Evolutionary conservation across 371 early-diverging fungal species (phyloP), one percentile per base, ranked within the genome.

Genomic region (Mucor velutinosus): DNA sequence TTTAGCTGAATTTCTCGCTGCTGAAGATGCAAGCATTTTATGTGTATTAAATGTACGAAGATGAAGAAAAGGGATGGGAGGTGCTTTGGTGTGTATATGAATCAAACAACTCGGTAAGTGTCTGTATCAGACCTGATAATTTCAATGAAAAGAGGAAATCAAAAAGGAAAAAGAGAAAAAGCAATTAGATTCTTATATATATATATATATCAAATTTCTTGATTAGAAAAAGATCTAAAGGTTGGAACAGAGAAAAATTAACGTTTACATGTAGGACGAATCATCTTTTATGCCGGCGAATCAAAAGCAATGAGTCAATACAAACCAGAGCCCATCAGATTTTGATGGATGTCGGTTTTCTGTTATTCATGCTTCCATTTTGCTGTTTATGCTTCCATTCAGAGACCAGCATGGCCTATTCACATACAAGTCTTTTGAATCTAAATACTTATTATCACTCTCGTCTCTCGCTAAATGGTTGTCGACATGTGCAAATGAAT

Each of bases 11-110:
- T 64, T 59, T 60, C 51, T 70, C 55, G 56, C 41, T 57, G 73
- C 27, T 43, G 69, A 19, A n/a, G 69, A 57, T 58, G 63, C 64
- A 60, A 76, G 55, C 66, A 70, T 66, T 60, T 19, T 37, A 29
- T 62, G 58, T 25, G 45, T 64, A 15, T 37, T 49, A 33, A 25
- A 59, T 35, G 27, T 32, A 51, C 29, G 25, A 45, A 59, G 17
- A 43, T 12, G 27, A 62, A 68, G 33, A 51, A 56, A 71, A 61
- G 23, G 39, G 27, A 23, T 43, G 19, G 7, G 14, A 14, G 15
- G 15, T 43, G 19, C 4, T 35, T 35, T 35, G 45, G 15, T 43
- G 45, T 35, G 25, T 45, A 23, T 27, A 30, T 60, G 7, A 37
- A 39, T 39, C 25, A 39, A 27, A 30, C 3, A 27, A 25, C 4